phyloP scores from a whole-genome alignment of 441 rosid genomes.

The Adansonia madagascariensis region DNA sequence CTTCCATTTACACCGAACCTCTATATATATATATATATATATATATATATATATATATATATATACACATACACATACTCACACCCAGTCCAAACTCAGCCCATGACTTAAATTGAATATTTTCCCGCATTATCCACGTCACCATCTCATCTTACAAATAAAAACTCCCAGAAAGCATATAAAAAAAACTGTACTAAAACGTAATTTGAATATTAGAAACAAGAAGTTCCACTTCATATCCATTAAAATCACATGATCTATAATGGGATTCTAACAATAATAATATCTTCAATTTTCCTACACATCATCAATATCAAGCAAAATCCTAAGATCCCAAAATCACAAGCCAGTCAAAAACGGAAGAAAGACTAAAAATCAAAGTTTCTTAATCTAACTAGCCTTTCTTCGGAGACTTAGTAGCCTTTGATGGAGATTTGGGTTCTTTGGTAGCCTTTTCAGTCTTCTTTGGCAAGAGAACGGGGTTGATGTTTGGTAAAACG shows the following conservation, averaged over 20 bases:
- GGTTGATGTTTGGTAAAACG: constrained; percentile 55
- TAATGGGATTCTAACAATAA: background rate
- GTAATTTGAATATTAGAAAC: background rate
- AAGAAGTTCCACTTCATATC: constrained; percentile 4
- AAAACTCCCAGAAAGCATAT: no score
- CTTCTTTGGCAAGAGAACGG: constrained; percentile 52
- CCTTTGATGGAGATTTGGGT: constrained; percentile 49
- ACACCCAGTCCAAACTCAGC: no score
- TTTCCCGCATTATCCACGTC: no score
- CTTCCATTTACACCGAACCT: no score
- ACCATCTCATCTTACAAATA: no score
- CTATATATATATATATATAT: no score
- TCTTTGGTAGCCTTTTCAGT: constrained; percentile 34
- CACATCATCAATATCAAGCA: constrained; percentile 1
- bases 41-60: no score
- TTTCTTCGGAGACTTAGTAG: constrained; percentile 58
- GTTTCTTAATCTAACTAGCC: constrained; percentile 23
- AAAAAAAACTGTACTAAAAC: no score
- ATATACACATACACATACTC: no score
- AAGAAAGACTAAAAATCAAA: background rate
- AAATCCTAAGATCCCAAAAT: background rate
- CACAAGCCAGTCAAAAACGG: background rate
- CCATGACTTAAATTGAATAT: no score
- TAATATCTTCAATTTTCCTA: background rate
- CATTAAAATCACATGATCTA: background rate